These are phyloP conservation scores for Simmondsia chinensis DNA, from an alignment of 148 eudicot genomes.

Conservation along the genomic window DNA sequence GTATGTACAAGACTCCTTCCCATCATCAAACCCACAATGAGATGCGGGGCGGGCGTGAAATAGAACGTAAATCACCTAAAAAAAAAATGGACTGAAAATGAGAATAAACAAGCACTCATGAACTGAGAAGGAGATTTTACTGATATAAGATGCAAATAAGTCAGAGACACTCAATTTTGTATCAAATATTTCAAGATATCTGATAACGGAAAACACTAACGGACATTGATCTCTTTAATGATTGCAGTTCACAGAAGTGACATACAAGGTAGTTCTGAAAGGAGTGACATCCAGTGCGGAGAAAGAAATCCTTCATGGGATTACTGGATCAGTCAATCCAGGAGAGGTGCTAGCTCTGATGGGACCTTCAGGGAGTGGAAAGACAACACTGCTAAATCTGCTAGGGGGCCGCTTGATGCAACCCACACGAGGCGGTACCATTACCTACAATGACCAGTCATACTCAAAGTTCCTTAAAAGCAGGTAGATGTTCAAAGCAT, in stretches of 20 bases:
- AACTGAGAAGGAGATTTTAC: too few relatives aligned
- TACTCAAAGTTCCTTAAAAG: slow-evolving; percentile 75
- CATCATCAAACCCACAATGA: too few relatives aligned
- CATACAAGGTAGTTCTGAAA: slow-evolving; percentile 63
- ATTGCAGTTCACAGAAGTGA: slow-evolving; percentile 76
- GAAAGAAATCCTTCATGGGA: slow-evolving; percentile 70
- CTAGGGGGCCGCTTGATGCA: slow-evolving; percentile 70
- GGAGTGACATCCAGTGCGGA: slow-evolving; percentile 51
- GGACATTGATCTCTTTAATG: not conserved
- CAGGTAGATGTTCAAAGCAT: slow-evolving; percentile 47
- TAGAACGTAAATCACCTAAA: too few relatives aligned
- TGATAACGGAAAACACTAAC: too few relatives aligned
- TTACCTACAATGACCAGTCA: slow-evolving; percentile 83
- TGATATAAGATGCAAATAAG: too few relatives aligned
- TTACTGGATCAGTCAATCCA: slow-evolving; percentile 75
- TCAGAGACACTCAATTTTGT: too few relatives aligned
- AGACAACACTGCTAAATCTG: slow-evolving; percentile 73
- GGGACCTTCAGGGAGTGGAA: slow-evolving; percentile 99
- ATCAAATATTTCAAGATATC: too few relatives aligned
- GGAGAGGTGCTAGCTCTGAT: slow-evolving; percentile 90
- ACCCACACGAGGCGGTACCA: slow-evolving; percentile 39
- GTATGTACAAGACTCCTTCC: slow-evolving; percentile 49
- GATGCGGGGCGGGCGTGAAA: too few relatives aligned
- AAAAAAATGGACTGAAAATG: too few relatives aligned
- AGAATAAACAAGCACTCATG: too few relatives aligned